These are phyloP conservation scores for Artemisia annua DNA, from an alignment of 129 eudicot species.

Conservation along the genomic window DNA sequence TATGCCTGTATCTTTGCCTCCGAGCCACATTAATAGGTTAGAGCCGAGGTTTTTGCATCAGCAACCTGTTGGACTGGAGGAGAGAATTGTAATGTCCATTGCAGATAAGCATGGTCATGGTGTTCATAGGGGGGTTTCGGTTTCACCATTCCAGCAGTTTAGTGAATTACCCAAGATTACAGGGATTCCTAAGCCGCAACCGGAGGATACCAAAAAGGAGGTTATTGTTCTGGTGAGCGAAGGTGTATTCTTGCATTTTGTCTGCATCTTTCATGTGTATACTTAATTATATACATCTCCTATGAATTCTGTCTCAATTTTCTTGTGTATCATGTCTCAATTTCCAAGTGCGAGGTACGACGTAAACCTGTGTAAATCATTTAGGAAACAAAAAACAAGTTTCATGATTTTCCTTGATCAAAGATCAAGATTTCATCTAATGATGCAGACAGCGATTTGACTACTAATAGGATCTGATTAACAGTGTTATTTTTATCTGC, in stretches of 20 bases:
- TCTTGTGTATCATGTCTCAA: not conserved
- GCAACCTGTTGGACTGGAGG: slow-evolving; percentile 34
- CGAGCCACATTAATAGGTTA: not conserved
- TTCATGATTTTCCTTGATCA: no score
- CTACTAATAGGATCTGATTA: no score
- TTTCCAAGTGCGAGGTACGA: not conserved
- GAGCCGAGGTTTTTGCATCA: slow-evolving; percentile 1
- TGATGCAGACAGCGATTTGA: no score
- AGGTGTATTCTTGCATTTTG: slow-evolving; percentile 6
- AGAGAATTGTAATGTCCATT: slow-evolving; percentile 28
- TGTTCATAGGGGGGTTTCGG: slow-evolving; percentile 3
- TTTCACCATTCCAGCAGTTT: not conserved
- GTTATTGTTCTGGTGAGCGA: slow-evolving; percentile 50
- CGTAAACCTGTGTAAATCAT: not conserved
- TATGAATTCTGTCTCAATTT: not conserved
- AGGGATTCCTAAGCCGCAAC: not conserved
- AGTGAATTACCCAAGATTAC: not conserved
- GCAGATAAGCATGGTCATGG: slow-evolving; percentile 15
- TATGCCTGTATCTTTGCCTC: slow-evolving; percentile 7
- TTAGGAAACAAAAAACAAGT: no score
- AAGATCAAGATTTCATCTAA: no score
- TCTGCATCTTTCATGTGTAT: not conserved
- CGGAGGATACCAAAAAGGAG: not conserved
- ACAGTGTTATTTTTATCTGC: not conserved
- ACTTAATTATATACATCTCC: not conserved